A percentile compares a stretch with the other conserved stretches of the same genome.
Conservation (phyloP, 169 alveolate species). For the Plasmodium berghei region DNA sequence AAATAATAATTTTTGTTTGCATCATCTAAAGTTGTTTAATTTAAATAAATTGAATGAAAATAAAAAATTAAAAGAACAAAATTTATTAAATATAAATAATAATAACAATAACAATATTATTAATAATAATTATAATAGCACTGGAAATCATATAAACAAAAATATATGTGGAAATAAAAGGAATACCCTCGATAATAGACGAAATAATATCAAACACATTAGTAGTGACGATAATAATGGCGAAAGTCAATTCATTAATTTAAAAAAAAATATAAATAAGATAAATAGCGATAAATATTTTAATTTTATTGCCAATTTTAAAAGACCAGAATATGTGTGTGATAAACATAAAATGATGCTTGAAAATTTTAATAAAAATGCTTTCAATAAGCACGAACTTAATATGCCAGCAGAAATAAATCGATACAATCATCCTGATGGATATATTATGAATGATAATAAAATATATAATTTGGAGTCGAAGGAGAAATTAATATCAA, state of each 20-base stretch:
- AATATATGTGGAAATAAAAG: slow-evolving; percentile 13
- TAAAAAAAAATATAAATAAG: not conserved
- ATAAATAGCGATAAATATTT: not conserved
- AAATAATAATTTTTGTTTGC: not conserved
- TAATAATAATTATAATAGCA: not conserved
- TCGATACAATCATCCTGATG: not conserved
- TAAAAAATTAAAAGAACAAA: slow-evolving; percentile 21
- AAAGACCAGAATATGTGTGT: not conserved
- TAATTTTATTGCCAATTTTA: not conserved
- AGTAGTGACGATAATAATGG: slow-evolving; percentile 3
- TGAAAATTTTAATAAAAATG: slow-evolving; percentile 10
- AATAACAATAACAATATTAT: not conserved
- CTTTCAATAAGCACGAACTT: not conserved
- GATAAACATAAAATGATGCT: slow-evolving; percentile 23
- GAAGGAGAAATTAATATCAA: not conserved
- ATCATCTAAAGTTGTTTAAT: slow-evolving; percentile 3
- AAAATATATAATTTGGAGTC: not conserved
- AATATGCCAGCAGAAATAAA: not conserved
- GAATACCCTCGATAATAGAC: not conserved
- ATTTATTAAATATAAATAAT: slow-evolving; percentile 12
- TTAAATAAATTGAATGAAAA: slow-evolving; percentile 3
- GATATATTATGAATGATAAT: slow-evolving; percentile 1
- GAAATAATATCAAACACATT: not conserved
- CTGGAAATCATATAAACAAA: not conserved
- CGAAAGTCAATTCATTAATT: slow-evolving; percentile 1